Conservation (phyloP, 1,284 basidiomycete genomes). For the Apiotrichum mycotoxinovorans region DNA sequence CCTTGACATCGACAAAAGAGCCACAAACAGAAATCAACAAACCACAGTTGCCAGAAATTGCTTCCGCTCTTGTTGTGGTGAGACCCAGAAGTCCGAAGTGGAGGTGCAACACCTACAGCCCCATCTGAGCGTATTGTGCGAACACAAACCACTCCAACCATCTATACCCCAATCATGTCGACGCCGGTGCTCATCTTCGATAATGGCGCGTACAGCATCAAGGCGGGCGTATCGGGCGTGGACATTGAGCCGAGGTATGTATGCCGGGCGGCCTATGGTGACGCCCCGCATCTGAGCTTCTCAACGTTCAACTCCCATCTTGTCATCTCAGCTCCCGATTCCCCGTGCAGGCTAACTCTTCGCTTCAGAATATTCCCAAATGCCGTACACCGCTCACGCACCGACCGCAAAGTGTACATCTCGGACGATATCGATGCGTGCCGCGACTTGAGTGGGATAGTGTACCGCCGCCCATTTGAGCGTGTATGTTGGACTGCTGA, state of each 20-base stretch:
- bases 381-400: constrained; percentile 72
- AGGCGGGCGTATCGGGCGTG: constrained; percentile 59
- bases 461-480: constrained; percentile 79
- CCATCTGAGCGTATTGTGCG: no score
- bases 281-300: not conserved
- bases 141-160: no score
- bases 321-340: not conserved
- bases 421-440: constrained; percentile 75
- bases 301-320: not conserved
- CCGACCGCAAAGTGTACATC: constrained; percentile 71
- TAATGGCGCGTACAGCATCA: constrained; percentile 78
- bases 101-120: no score
- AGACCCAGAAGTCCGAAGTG: no score
- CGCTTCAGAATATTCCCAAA: constrained; percentile 65
- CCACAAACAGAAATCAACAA: no score
- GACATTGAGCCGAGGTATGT: constrained; percentile 44
- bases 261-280: no score
- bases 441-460: constrained; percentile 69
- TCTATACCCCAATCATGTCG: no score
- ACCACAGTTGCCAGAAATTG: no score
- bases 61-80: no score
- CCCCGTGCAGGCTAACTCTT: not conserved
- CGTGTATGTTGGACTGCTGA: constrained; percentile 56
- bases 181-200: constrained; percentile 65
- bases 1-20: no score